phyloP scores from a whole-genome alignment of 495 filamentous ascomycete genomes.

The Rhypophila decipiens region DNA sequence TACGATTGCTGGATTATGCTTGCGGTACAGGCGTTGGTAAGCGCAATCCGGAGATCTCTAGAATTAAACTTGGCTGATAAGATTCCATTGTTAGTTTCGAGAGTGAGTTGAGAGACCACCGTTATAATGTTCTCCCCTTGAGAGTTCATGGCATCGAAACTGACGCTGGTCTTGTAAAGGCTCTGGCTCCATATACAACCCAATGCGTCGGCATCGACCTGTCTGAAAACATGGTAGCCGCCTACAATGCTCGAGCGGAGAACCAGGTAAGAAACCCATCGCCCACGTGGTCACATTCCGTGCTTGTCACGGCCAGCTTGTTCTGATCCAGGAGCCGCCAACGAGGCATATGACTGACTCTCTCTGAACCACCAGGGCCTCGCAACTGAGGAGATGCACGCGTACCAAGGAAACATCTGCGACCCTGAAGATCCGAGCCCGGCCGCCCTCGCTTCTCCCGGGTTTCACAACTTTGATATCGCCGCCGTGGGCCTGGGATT shows the following conservation, averaged over 20 bases:
- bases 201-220: slow-evolving; percentile 60
- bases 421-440: slow-evolving; percentile 29
- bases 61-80: too few relatives aligned
- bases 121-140: neutral
- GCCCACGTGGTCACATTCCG: neutral
- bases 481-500: slow-evolving; percentile 59
- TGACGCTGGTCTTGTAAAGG: slow-evolving; percentile 24
- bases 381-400: slow-evolving; percentile 43
- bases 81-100: too few relatives aligned
- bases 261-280: slow-evolving; percentile 29
- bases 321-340: too few relatives aligned
- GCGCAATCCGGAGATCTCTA: too few relatives aligned
- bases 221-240: slow-evolving; percentile 57
- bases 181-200: slow-evolving; percentile 54
- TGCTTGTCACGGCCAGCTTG: neutral
- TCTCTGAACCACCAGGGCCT: slow-evolving; percentile 32
- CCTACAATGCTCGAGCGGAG: slow-evolving; percentile 47
- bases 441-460: slow-evolving; percentile 34
- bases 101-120: neutral
- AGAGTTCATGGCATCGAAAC: too few relatives aligned
- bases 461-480: slow-evolving; percentile 56
- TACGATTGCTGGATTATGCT: slow-evolving; percentile 67
- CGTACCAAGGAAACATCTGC: slow-evolving; percentile 55
- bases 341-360: neutral
- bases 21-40: slow-evolving; percentile 60